These are phyloP conservation scores for Cordyceps javanica DNA, from an alignment of 2,329 filamentous ascomycete genomes.

Conservation along the genomic window DNA sequence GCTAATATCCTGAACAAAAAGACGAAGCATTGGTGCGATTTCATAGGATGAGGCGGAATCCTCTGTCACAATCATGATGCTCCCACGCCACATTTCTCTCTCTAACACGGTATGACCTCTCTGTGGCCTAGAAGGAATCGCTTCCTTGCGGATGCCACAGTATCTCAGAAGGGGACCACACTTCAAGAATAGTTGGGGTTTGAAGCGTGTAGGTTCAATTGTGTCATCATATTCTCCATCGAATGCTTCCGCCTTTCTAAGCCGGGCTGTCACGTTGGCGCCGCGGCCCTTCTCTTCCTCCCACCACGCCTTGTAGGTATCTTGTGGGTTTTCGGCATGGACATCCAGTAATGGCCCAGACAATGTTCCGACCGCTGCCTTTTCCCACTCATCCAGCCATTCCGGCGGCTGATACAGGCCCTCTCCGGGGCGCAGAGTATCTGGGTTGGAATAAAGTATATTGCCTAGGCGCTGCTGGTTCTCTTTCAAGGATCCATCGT, in stretches of 20 bases:
- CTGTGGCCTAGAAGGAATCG: constrained; percentile 28
- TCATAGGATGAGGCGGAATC: constrained; percentile 80
- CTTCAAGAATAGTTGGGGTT: constrained; percentile 76
- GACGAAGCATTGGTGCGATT: constrained; percentile 67
- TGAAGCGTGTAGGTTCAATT: constrained; percentile 64
- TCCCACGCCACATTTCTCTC: constrained; percentile 85
- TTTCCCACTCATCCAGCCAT: constrained; percentile 68
- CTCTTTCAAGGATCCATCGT: constrained; percentile 22
- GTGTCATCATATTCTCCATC: constrained; percentile 62
- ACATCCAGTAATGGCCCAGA: constrained; percentile 55
- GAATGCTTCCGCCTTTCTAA: constrained; percentile 56
- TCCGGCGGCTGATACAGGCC: constrained; percentile 53
- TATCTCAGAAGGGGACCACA: constrained; percentile 89
- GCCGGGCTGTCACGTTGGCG: constrained; percentile 40
- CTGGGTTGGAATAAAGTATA: constrained; percentile 35
- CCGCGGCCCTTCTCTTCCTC: constrained; percentile 49
- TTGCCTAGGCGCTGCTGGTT: constrained; percentile 34
- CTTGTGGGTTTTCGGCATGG: constrained; percentile 29
- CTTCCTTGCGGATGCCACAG: constrained; percentile 70
- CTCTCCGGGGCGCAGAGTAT: constrained; percentile 40
- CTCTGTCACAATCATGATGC: constrained; percentile 88
- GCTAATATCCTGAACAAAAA: constrained; percentile 84
- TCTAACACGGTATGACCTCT: constrained; percentile 34
- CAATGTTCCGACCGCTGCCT: constrained; percentile 57
- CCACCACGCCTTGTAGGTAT: constrained; percentile 68